A percentile compares a stretch with the other conserved stretches of the same genome.
Evolutionary conservation across 805 yeast genomes (phyloP).

Genomic region (Suhomyces kilbournensis): DNA sequence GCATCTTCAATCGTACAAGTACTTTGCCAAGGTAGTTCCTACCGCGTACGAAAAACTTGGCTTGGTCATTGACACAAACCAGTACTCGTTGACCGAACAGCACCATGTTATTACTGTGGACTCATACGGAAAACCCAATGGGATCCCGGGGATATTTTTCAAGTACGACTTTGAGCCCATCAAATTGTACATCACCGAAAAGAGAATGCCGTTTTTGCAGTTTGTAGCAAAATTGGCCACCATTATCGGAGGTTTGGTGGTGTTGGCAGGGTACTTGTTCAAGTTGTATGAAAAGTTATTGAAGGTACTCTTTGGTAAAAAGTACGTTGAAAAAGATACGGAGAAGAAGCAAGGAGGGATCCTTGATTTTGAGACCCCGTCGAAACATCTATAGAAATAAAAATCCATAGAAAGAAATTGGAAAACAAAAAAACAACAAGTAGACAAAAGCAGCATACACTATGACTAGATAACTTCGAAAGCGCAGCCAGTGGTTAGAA

Average conservation of each 20-base stretch:
- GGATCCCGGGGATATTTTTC: constrained; percentile 76
- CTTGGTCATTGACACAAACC: constrained; percentile 71
- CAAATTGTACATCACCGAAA: constrained; percentile 63
- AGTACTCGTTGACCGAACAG: constrained; percentile 68
- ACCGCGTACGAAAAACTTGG: constrained; percentile 74
- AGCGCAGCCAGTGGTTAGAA: background rate
- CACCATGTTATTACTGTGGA: constrained; percentile 23
- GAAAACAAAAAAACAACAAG: too few species aligned
- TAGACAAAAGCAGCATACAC: too few species aligned
- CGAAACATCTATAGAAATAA: background rate
- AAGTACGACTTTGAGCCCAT: constrained; percentile 89
- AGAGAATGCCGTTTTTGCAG: constrained; percentile 70
- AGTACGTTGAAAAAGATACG: constrained; percentile 46
- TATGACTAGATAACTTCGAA: too few species aligned
- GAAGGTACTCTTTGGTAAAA: constrained; percentile 55
- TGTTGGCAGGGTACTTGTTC: constrained; percentile 65
- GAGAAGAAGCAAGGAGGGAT: constrained; percentile 28
- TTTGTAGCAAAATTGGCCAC: constrained; percentile 78
- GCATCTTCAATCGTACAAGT: constrained; percentile 52
- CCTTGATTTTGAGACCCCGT: background rate
- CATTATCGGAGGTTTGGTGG: constrained; percentile 76
- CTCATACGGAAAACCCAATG: constrained; percentile 18
- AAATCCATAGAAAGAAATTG: too few species aligned
- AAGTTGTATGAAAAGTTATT: constrained; percentile 55
- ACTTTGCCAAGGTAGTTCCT: constrained; percentile 79